These are phyloP conservation scores for Kalanchoe fedtschenkoi DNA, from an alignment of 164 flowering plant species.

Conservation along the genomic window DNA sequence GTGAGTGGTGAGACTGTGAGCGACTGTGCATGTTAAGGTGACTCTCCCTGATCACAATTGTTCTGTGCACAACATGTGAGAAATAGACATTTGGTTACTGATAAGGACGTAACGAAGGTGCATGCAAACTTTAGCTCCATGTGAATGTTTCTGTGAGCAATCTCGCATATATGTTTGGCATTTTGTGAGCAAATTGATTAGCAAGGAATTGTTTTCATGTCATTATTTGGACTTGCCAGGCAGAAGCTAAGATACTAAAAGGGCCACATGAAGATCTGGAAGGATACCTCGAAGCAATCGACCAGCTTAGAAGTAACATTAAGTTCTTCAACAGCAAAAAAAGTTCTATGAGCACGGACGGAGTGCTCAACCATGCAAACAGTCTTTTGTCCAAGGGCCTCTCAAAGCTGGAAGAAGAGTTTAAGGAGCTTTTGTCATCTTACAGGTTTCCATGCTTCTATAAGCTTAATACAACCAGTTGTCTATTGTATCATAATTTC, in stretches of 20 bases:
- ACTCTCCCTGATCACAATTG: too few relatives aligned
- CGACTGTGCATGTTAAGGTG: too few relatives aligned
- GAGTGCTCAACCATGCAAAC: constrained; percentile 66
- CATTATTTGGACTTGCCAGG: constrained; percentile 30
- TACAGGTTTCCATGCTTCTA: constrained; percentile 50
- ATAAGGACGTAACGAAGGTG: too few relatives aligned
- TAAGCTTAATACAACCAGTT: not conserved
- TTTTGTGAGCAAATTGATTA: too few relatives aligned
- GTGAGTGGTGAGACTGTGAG: too few relatives aligned
- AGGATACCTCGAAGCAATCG: constrained; percentile 81
- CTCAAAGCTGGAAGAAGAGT: constrained; percentile 85
- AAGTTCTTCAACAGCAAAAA: constrained; percentile 62
- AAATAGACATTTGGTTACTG: too few relatives aligned
- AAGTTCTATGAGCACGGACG: constrained; percentile 62
- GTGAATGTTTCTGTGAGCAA: not conserved
- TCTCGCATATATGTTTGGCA: not conserved
- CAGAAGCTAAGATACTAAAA: constrained; percentile 76
- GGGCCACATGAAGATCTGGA: constrained; percentile 96
- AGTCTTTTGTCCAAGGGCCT: constrained; percentile 71
- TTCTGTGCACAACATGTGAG: too few relatives aligned
- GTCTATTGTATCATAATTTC: not conserved
- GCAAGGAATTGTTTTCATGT: too few relatives aligned
- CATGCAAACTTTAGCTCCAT: too few relatives aligned
- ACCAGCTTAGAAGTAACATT: constrained; percentile 58
- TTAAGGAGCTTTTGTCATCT: constrained; percentile 47